Percentiles rank a stretch among this genome's conserved stretches.
Conservation (phyloP, 2,329 filamentous ascomycete genomes). For the Blastomyces parvus region DNA sequence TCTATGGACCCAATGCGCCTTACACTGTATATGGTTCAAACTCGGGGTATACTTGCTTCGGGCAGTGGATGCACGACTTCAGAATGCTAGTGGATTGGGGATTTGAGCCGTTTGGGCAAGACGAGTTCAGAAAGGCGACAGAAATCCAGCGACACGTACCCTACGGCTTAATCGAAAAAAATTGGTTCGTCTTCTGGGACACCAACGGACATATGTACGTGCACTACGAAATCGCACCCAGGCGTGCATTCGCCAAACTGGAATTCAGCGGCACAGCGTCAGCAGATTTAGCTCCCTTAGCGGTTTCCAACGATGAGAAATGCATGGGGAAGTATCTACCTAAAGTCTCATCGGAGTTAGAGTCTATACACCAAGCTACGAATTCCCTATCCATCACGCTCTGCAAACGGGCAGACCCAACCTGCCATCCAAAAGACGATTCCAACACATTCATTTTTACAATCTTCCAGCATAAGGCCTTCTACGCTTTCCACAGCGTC, state of each 20-base stretch:
- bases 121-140: constrained; percentile 36
- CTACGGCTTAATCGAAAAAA: constrained; percentile 46
- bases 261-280: constrained; percentile 39
- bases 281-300: constrained; percentile 37
- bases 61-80: constrained; percentile 49
- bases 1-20: constrained; percentile 44
- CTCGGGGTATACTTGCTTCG: constrained; percentile 47
- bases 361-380: constrained; percentile 51
- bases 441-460: constrained; percentile 48
- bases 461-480: constrained; percentile 49
- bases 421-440: constrained; percentile 33
- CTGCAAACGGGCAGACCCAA: constrained; percentile 40
- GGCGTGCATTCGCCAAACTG: constrained; percentile 43
- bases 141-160: constrained; percentile 46
- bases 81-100: constrained; percentile 41
- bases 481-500: constrained; percentile 39
- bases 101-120: constrained; percentile 20
- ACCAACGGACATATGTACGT: constrained; percentile 36
- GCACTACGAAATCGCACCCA: constrained; percentile 46
- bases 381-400: constrained; percentile 50
- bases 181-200: constrained; percentile 56
- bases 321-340: constrained; percentile 44
- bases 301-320: constrained; percentile 31
- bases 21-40: constrained; percentile 50
- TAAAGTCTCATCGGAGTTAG: constrained; percentile 22